Base-by-base conservation (phyloP, 352 stramenopile species). In the Pythium grandisporangium region DNA sequence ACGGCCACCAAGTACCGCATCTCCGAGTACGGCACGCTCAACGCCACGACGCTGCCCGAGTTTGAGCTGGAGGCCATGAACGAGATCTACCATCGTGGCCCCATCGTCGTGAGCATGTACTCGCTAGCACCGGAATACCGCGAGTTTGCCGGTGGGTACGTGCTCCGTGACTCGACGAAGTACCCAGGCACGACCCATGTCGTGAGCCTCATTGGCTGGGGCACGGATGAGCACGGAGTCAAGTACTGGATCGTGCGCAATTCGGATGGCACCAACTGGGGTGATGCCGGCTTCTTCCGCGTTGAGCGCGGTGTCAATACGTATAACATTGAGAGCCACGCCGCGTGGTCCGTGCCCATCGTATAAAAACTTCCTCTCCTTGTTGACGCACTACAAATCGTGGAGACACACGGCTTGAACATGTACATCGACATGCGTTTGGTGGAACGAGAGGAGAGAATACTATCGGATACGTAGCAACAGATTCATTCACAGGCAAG, bases 171-270 rank as follows among this genome's bases (percentile, higher is more conserved):
- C 49, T 77, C 89, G 26, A 86, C 60, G 25, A 72, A 79, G 30
- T 85, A 85, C 30, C 61, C 61, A 0, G 58, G 67, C n/a, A 89
- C 79, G 20, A 84, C 74, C 10, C 81, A 99, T 53, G 89, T 96
- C 24, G 90, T 98, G 45, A 95, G 81, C 30, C 84, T 98, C 36
- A 79, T 97, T n/a, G 95, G 94, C 29, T 99, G 95, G 95, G 95
- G 94, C 52, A 78, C 57, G 0, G 66, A 80, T 21, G 71, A 84
- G 20, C 61, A 87, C 29, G 70, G 84, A 29, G 46, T 91, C 54
- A 91, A 95, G 58, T 99, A 97, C 70, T 99, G 94, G 94, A 84
- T 98, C 58, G 85, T 98, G 33, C 84, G 96, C 38, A 97, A 99
- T 78, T 84, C 84, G 38, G 71, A 89, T 38, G 76, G 76, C 30